These are phyloP conservation scores for Quercus phellos DNA, from an alignment of 331 rosid genomes.

Conservation along the genomic window DNA sequence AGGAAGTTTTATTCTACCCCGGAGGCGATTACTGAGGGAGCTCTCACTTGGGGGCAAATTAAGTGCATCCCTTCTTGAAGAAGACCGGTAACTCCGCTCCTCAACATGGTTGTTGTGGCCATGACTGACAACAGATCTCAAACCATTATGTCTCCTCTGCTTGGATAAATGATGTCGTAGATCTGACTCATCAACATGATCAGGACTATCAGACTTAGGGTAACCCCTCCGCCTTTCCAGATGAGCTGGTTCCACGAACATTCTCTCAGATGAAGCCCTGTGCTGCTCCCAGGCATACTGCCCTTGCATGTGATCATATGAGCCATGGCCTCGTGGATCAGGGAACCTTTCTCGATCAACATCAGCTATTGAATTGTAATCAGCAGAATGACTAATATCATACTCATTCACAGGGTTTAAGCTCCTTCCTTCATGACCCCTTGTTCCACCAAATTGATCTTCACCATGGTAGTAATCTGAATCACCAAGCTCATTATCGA, in stretches of 20 bases:
- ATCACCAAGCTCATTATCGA: constrained; percentile 83
- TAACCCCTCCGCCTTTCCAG: constrained; percentile 50
- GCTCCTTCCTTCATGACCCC: constrained; percentile 70
- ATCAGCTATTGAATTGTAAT: constrained; percentile 59
- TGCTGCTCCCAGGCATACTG: constrained; percentile 75
- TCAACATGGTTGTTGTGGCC: constrained; percentile 41
- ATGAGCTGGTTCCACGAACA: constrained; percentile 38
- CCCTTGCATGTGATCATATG: constrained; percentile 63
- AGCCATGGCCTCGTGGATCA: constrained; percentile 49
- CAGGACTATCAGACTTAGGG: constrained; percentile 72
- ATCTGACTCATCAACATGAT: constrained; percentile 57
- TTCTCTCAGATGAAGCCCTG: constrained; percentile 53
- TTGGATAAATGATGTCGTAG: constrained; percentile 72
- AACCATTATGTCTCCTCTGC: constrained; percentile 67
- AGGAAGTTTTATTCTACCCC: constrained; percentile 81
- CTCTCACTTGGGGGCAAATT: constrained; percentile 47
- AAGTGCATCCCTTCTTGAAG: constrained; percentile 51
- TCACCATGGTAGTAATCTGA: constrained; percentile 75
- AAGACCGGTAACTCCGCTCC: constrained; percentile 41
- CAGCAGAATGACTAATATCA: constrained; percentile 56
- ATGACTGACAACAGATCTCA: constrained; percentile 71
- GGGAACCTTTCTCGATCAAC: constrained; percentile 58
- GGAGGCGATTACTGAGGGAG: constrained; percentile 61
- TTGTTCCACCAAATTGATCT: constrained; percentile 64
- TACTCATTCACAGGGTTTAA: constrained; percentile 64